These are phyloP conservation scores for Candida chauliodis DNA, from an alignment of 805 yeast genomes.

Conservation along the genomic window DNA sequence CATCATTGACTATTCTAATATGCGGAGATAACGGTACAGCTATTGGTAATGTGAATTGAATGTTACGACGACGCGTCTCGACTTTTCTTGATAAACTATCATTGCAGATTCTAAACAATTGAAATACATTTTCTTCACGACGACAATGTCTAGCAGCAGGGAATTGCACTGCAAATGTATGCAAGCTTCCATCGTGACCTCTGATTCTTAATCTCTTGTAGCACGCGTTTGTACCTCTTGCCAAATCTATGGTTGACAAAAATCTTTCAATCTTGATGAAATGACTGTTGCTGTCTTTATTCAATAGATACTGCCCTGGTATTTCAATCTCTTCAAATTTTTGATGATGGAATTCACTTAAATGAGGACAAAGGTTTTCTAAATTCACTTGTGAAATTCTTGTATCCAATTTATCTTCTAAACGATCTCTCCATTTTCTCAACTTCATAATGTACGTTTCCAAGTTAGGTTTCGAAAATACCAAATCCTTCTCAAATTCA, in stretches of 20 bases:
- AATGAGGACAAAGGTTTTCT: conserved; percentile 89
- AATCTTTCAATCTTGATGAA: conserved; percentile 92
- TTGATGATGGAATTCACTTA: conserved; percentile 96
- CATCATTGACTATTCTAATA: conserved; percentile 84
- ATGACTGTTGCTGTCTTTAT: conserved; percentile 84
- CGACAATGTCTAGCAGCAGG: conserved; percentile 98
- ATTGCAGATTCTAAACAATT: conserved; percentile 84
- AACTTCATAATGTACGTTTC: conserved; percentile 81
- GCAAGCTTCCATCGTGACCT: conserved; percentile 90
- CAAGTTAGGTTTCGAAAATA: conserved; percentile 79
- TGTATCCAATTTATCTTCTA: conserved; percentile 88
- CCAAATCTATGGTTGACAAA: conserved; percentile 80
- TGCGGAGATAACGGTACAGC: conserved; percentile 95
- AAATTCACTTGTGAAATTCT: conserved; percentile 74
- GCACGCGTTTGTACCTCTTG: conserved; percentile 87
- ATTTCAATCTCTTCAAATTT: conserved; percentile 96
- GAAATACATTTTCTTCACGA: conserved; percentile 92
- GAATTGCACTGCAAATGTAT: conserved; percentile 92
- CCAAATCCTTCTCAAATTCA: conserved; percentile 89
- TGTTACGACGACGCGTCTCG: conserved; percentile 81
- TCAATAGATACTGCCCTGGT: conserved; percentile 92
- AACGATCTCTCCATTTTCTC: conserved; percentile 87
- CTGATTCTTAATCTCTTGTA: conserved; percentile 84
- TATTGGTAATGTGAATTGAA: conserved; percentile 81
- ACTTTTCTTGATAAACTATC: conserved; percentile 76